These are phyloP conservation scores for Choanephora cucurbitarum DNA, from an alignment of 371 early-diverging fungal species.

Conservation along the genomic window DNA sequence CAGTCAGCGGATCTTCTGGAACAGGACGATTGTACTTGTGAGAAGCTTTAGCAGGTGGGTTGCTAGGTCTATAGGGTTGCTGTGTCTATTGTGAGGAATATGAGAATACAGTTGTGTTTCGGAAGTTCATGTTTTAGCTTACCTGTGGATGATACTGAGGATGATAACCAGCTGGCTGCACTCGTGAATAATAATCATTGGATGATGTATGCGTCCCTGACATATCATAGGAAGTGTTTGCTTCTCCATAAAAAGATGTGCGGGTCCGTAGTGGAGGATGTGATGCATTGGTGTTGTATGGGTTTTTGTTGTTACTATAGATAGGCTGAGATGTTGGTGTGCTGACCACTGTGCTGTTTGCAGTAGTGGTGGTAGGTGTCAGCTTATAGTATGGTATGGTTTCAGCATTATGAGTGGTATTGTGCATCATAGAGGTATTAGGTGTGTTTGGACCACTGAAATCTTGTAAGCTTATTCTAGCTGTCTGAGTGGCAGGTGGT, in stretches of 20 bases:
- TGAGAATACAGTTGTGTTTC: too few species aligned
- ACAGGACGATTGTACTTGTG: conserved; percentile 26
- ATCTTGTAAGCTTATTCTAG: background rate
- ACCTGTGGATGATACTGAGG: conserved; percentile 11
- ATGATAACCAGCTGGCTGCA: conserved; percentile 14
- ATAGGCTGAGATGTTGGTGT: conserved; percentile 5
- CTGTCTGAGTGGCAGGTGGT: background rate
- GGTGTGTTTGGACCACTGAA: background rate
- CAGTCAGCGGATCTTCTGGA: conserved; percentile 36
- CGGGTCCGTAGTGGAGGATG: conserved; percentile 9
- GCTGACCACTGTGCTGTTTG: conserved; percentile 8
- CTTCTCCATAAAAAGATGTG: conserved; percentile 15
- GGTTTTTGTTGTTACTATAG: conserved; percentile 9
- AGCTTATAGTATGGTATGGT: background rate
- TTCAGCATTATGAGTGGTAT: background rate
- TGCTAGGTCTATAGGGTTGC: conserved; percentile 5
- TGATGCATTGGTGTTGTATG: conserved; percentile 1
- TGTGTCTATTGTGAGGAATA: background rate
- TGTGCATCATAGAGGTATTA: background rate
- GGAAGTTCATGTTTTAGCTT: too few species aligned
- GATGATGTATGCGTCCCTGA: conserved; percentile 8
- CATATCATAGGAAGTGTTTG: conserved; percentile 17
- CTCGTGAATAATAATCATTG: conserved; percentile 16
- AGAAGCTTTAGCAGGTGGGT: background rate
- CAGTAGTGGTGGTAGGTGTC: conserved; percentile 4